These are phyloP conservation scores for Rosa persica DNA, from an alignment of 306 rosid genomes.

Conservation along the genomic window DNA sequence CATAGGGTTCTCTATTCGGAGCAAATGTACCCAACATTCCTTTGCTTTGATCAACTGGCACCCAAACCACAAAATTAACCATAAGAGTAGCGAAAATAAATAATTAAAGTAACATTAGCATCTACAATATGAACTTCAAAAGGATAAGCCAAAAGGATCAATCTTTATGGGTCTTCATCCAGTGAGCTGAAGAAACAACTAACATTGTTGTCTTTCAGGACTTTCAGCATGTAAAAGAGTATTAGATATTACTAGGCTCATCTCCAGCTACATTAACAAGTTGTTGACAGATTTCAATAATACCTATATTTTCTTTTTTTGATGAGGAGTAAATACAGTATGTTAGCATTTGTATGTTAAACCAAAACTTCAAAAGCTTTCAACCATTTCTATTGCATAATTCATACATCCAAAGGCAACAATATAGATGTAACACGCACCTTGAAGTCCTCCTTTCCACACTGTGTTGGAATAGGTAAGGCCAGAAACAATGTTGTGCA, in stretches of 20 bases:
- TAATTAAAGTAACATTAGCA: background rate
- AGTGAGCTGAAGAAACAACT: background rate
- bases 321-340: background rate
- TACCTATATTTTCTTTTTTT: background rate
- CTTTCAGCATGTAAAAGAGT: background rate
- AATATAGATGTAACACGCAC: conserved; percentile 29
- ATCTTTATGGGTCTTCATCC: background rate
- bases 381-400: background rate
- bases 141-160: background rate
- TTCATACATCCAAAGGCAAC: background rate
- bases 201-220: background rate
- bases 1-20: conserved; percentile 72
- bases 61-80: conserved; percentile 18
- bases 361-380: background rate
- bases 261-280: background rate
- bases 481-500: conserved; percentile 95
- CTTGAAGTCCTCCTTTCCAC: conserved; percentile 89
- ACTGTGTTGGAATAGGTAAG: conserved; percentile 79
- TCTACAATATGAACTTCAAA: background rate
- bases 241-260: background rate
- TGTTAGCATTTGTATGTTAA: background rate
- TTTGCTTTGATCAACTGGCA: conserved; percentile 74
- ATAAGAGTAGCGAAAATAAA: background rate
- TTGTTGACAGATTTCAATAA: background rate
- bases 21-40: conserved; percentile 98